Percentiles rank a stretch among this genome's conserved stretches.
Evolutionary conservation across 1,284 basidiomycete genomes (phyloP).

Genomic region (Pyrrhoderma lamaoense): DNA sequence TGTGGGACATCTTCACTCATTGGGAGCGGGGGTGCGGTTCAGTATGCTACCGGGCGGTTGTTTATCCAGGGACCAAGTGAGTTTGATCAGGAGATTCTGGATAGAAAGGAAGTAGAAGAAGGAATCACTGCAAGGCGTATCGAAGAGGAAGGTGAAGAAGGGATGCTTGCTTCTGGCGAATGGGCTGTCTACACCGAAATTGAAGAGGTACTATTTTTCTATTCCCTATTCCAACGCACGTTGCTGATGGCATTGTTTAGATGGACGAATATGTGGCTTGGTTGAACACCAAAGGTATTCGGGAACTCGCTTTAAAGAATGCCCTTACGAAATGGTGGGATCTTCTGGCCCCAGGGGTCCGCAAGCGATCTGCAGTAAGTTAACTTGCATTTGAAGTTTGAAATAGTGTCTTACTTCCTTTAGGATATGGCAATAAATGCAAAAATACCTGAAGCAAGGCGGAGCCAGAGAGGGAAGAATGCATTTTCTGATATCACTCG

Average conservation of each 20-base stretch:
- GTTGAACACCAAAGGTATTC: slow-evolving; percentile 86
- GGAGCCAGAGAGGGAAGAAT: slow-evolving; percentile 64
- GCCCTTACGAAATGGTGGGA: slow-evolving; percentile 77
- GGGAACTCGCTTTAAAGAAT: slow-evolving; percentile 80
- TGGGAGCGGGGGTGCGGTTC: slow-evolving; percentile 62
- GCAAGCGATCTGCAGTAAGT: slow-evolving; percentile 64
- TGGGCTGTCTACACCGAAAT: slow-evolving; percentile 87
- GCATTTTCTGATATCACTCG: slow-evolving; percentile 54
- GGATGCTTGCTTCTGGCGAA: slow-evolving; percentile 65
- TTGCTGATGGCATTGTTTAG: slow-evolving; percentile 33
- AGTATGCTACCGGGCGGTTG: slow-evolving; percentile 83
- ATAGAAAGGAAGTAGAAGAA: slow-evolving; percentile 52
- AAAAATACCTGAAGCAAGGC: slow-evolving; percentile 67
- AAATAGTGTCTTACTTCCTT: neutral
- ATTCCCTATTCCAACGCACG: slow-evolving; percentile 13
- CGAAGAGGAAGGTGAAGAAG: slow-evolving; percentile 73
- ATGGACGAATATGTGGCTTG: slow-evolving; percentile 78
- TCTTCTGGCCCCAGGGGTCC: slow-evolving; percentile 79
- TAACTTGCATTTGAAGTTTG: neutral
- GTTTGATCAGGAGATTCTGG: slow-evolving; percentile 64
- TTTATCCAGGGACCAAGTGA: slow-evolving; percentile 87
- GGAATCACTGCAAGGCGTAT: slow-evolving; percentile 46
- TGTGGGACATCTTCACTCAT: slow-evolving; percentile 78
- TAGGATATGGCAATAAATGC: slow-evolving; percentile 63
- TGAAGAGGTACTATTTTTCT: slow-evolving; percentile 58